phyloP scores from a whole-genome alignment of 1,284 basidiomycete species.

The Exsudoporus floridanus region DNA sequence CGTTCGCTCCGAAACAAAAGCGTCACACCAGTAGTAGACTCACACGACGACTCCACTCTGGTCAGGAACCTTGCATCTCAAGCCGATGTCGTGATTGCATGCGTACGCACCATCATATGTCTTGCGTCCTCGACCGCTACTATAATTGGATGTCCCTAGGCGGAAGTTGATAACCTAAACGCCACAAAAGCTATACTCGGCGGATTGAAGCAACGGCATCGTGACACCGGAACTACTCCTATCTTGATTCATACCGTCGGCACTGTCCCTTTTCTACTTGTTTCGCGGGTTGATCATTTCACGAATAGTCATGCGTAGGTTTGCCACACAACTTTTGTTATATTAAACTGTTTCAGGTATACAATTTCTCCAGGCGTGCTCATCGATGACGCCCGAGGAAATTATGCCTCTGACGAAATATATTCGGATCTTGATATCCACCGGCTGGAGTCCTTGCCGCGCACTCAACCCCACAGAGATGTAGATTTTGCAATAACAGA shows the following conservation, averaged over 20 bases:
- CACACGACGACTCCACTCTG: constrained; percentile 36
- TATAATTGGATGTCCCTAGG: constrained; percentile 4
- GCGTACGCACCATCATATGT: constrained; percentile 34
- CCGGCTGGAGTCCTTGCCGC: constrained; percentile 36
- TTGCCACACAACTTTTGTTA: not conserved
- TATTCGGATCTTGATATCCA: constrained; percentile 40
- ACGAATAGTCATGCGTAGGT: constrained; percentile 40
- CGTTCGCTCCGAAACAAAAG: constrained; percentile 43
- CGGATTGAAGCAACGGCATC: constrained; percentile 26
- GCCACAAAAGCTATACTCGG: constrained; percentile 23
- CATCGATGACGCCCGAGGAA: constrained; percentile 35
- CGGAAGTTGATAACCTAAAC: constrained; percentile 21
- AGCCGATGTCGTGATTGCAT: constrained; percentile 49
- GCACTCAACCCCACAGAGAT: constrained; percentile 36
- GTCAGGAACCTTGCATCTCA: constrained; percentile 40
- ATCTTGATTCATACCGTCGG: constrained; percentile 36
- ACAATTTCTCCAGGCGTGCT: constrained; percentile 25
- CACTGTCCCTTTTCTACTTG: not conserved
- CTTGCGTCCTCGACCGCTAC: not conserved
- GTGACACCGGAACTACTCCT: constrained; percentile 19
- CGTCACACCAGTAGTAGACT: constrained; percentile 44
- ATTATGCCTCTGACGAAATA: constrained; percentile 30
- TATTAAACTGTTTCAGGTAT: constrained; percentile 1
- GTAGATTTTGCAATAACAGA: constrained; percentile 29
- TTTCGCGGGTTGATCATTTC: not conserved